Evolutionary conservation across 139 green algal genomes (phyloP), one percentile per base, ranked within the genome.

Genomic region (Klebsormidium nitens): DNA sequence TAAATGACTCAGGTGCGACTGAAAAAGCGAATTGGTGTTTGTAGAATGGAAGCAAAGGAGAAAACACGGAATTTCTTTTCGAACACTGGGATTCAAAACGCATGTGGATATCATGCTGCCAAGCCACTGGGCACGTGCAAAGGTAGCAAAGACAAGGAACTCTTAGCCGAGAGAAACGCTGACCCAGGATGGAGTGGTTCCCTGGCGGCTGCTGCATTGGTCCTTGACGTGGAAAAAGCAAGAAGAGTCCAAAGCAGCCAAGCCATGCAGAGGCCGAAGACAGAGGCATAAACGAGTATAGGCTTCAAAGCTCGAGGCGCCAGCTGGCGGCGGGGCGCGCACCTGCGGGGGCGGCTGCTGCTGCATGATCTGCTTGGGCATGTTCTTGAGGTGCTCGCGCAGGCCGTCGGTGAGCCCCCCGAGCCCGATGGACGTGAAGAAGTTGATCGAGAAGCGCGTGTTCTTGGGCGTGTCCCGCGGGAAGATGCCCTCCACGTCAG

Each of bases 361-460:
- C 60, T 83, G 66, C 78, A 79, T 79, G 49, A 82, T 79, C 0
- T 79, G 72, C 49, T 77, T 77, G 0, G 82, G 81, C 58, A 88
- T 78, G 38, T 87, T 77, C 50, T 89, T 90, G 19, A 95, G 80
- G 56, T 87, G 35, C 58, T 91, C 90, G 44, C 94, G 89, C 86
- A 96, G 87, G 48, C 66, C 61, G 71, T 97, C 94, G 1, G 95
- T 99, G 19, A 99, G 80, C 42, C 90, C 91, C 26, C 94, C 94
- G 60, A 99, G 88, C 31, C 94, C 94, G 73, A 98, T 98, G 40
- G 88, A 95, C 19, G 93, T 98, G 86, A 98, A 99, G 82, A 97
- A 99, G 85, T 99, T 99, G 89, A 99, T 99, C 77, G 87, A 69
- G 83, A 99, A 99, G 63, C 95, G 85, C 85, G 96, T 91, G 86